Evolutionary conservation across 1,139 yeast genomes (phyloP).

Genomic region (Hyphopichia burtonii): DNA sequence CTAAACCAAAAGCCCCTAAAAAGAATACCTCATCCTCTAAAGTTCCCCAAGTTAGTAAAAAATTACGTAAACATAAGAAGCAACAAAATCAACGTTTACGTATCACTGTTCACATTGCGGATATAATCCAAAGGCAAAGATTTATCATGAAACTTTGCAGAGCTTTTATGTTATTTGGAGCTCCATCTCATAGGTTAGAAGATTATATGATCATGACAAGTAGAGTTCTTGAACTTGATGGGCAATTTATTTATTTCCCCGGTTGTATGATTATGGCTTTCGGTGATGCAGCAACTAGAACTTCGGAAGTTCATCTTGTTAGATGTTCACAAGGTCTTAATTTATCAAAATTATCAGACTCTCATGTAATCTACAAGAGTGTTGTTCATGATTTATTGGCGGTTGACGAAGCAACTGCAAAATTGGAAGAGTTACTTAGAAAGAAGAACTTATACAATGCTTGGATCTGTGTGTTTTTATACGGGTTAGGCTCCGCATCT

Average conservation of each 20-base stretch:
- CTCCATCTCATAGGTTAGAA: constrained; percentile 91
- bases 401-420: constrained; percentile 78
- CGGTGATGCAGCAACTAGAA: constrained; percentile 90
- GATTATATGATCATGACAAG: constrained; percentile 91
- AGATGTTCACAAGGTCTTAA: constrained; percentile 85
- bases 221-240: constrained; percentile 85
- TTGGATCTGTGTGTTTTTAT: constrained; percentile 76
- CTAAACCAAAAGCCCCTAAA: constrained; percentile 40
- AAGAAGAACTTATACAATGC: constrained; percentile 66
- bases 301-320: constrained; percentile 89
- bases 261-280: constrained; percentile 93
- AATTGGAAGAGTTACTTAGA: constrained; percentile 64
- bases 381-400: constrained; percentile 87
- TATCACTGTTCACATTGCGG: constrained; percentile 90
- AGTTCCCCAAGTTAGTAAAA: constrained; percentile 16
- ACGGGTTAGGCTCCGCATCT: constrained; percentile 76
- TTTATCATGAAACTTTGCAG: constrained; percentile 82
- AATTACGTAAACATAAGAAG: constrained; percentile 25
- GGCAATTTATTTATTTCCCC: constrained; percentile 86
- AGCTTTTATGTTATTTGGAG: constrained; percentile 89
- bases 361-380: constrained; percentile 78
- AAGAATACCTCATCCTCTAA: constrained; percentile 11
- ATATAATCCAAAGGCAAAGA: constrained; percentile 78
- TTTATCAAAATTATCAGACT: constrained; percentile 73
- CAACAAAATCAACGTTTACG: constrained; percentile 39